Conservation (phyloP, 768 basidiomycete genomes). For the Daedaleopsis nitida region DNA sequence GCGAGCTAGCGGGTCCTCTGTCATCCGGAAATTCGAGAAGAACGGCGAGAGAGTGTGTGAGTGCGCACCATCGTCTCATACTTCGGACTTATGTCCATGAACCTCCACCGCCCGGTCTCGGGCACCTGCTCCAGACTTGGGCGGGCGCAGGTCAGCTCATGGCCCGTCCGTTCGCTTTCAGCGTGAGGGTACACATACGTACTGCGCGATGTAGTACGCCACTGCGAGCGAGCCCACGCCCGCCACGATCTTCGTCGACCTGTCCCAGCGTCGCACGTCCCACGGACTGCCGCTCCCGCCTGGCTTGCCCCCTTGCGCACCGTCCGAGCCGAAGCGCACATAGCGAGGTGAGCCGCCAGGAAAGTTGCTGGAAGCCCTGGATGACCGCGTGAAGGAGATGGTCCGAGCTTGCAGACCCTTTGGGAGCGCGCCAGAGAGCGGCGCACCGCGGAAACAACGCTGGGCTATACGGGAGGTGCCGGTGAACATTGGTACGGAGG, state of each 20-base stretch:
- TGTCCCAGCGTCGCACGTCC: slow-evolving; percentile 20
- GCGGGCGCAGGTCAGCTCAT: no score
- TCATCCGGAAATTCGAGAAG: neutral
- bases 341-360: slow-evolving; percentile 17
- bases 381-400: neutral
- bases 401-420: no score
- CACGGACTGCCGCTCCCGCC: slow-evolving; percentile 6
- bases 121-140: slow-evolving; percentile 80
- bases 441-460: no score
- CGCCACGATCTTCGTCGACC: slow-evolving; percentile 17
- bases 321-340: slow-evolving; percentile 20
- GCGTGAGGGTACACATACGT: slow-evolving; percentile 19
- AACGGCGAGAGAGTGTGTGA: neutral
- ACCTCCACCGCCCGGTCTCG: slow-evolving; percentile 86
- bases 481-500: no score
- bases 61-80: slow-evolving; percentile 55
- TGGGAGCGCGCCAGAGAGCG: no score
- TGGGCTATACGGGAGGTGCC: no score
- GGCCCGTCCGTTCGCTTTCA: neutral
- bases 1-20: slow-evolving; percentile 41
- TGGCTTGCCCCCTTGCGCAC: neutral
- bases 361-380: neutral
- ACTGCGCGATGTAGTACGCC: slow-evolving; percentile 35
- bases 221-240: slow-evolving; percentile 17
- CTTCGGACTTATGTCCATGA: slow-evolving; percentile 73